Percentiles rank a stretch among this genome's conserved stretches.
phyloP scores from a whole-genome alignment of 2,329 filamentous ascomycete genomes.

The Alternaria gansuensis region DNA sequence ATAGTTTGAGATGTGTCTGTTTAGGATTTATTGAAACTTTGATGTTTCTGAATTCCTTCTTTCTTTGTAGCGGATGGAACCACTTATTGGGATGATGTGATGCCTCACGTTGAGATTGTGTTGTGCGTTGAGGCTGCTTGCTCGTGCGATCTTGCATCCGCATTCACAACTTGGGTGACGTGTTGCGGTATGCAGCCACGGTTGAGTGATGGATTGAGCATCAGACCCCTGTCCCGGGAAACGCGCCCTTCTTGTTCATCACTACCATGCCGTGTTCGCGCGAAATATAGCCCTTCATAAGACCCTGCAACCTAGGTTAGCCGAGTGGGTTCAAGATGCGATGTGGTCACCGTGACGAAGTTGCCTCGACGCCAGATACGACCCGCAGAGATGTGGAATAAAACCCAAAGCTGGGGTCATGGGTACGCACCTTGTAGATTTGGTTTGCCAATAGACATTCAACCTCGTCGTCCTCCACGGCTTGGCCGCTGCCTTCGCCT shows the following conservation, averaged over 20 bases:
- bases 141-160: not conserved
- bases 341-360: slow-evolving; percentile 21
- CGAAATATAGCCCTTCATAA: slow-evolving; percentile 98
- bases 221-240: slow-evolving; percentile 83
- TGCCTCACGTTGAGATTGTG: not conserved
- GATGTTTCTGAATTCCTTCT: not conserved
- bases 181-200: slow-evolving; percentile 15
- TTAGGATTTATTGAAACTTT: not conserved
- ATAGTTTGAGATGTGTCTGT: not conserved
- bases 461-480: slow-evolving; percentile 87
- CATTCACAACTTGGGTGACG: slow-evolving; percentile 12
- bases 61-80: not conserved
- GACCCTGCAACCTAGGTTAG: slow-evolving; percentile 65
- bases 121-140: slow-evolving; percentile 3
- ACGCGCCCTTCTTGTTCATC: slow-evolving; percentile 89
- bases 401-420: slow-evolving; percentile 1
- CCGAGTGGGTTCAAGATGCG: slow-evolving; percentile 4
- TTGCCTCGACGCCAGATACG: slow-evolving; percentile 16
- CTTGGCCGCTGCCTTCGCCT: slow-evolving; percentile 61
- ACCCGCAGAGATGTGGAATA: not conserved
- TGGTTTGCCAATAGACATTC: slow-evolving; percentile 95
- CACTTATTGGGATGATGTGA: not conserved
- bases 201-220: slow-evolving; percentile 26
- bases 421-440: slow-evolving; percentile 86
- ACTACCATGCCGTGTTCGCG: slow-evolving; percentile 90